Percentiles rank a stretch among this genome's conserved stretches.
Evolutionary conservation across 116 monocot species (phyloP).

Genomic region (Posidonia oceanica): DNA sequence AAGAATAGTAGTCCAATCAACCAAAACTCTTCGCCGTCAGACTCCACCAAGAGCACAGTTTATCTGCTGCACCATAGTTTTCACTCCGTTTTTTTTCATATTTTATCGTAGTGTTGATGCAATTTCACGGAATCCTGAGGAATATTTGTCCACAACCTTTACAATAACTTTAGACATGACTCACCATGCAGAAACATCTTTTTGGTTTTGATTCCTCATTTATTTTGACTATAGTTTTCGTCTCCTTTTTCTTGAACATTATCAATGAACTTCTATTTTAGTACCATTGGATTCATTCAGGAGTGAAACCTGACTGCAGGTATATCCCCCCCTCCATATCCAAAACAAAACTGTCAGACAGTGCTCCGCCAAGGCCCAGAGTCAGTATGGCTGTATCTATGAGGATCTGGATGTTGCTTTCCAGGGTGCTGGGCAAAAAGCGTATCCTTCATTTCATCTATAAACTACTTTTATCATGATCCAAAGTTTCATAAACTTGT

Average conservation of each 20-base stretch:
- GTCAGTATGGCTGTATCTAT: constrained; percentile 70
- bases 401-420: constrained; percentile 89
- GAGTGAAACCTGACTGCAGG: constrained; percentile 19
- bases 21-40: too few relatives aligned
- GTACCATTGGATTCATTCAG: not conserved
- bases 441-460: constrained; percentile 52
- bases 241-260: not conserved
- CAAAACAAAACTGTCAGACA: constrained; percentile 21
- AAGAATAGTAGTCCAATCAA: too few relatives aligned
- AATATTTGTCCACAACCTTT: too few relatives aligned
- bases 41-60: too few relatives aligned
- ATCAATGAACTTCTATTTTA: not conserved
- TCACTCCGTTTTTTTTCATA: too few relatives aligned
- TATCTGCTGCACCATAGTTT: too few relatives aligned
- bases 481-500: not conserved
- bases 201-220: too few relatives aligned
- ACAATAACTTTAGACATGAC: too few relatives aligned
- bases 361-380: constrained; percentile 13
- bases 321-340: constrained; percentile 18
- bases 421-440: constrained; percentile 81
- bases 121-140: too few relatives aligned
- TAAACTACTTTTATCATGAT: not conserved
- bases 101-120: too few relatives aligned
- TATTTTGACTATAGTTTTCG: not conserved
- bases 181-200: too few relatives aligned